These are phyloP conservation scores for Coemansia sp. DNA, from an alignment of 192 early-diverging fungal species.

Conservation along the genomic window DNA sequence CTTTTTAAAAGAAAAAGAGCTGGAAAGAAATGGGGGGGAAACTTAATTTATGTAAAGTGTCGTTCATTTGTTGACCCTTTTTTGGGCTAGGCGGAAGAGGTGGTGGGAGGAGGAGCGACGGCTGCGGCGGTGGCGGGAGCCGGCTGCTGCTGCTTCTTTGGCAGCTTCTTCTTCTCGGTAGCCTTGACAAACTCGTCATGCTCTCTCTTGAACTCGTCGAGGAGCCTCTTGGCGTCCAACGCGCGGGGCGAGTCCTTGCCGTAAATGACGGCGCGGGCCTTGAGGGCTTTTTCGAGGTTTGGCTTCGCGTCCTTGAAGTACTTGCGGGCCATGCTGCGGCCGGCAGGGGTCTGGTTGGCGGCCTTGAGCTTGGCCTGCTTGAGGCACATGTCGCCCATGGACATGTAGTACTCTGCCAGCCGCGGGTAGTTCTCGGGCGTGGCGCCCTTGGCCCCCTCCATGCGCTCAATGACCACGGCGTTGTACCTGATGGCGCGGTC, in stretches of 20 bases:
- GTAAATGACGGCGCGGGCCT: slow-evolving; percentile 25
- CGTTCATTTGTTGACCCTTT: background rate
- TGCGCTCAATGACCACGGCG: slow-evolving; percentile 37
- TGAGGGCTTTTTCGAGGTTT: slow-evolving; percentile 24
- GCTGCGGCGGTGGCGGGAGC: slow-evolving; percentile 8
- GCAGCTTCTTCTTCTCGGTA: slow-evolving; percentile 38
- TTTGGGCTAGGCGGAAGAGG: slow-evolving; percentile 3
- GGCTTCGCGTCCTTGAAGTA: slow-evolving; percentile 45
- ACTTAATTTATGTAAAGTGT: too few species aligned
- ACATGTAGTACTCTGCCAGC: slow-evolving; percentile 55
- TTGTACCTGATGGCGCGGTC: slow-evolving; percentile 50
- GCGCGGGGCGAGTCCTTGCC: slow-evolving; percentile 38
- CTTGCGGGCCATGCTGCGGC: slow-evolving; percentile 37
- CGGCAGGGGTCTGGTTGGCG: slow-evolving; percentile 42
- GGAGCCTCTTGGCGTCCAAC: slow-evolving; percentile 21
- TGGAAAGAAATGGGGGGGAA: too few species aligned
- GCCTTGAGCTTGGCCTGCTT: slow-evolving; percentile 52
- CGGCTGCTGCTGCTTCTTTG: slow-evolving; percentile 25
- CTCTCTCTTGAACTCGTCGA: slow-evolving; percentile 46
- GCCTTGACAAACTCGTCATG: slow-evolving; percentile 38
- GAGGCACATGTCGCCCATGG: slow-evolving; percentile 56
- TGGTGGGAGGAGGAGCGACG: background rate
- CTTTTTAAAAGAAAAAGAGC: background rate
- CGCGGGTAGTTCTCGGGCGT: slow-evolving; percentile 57
- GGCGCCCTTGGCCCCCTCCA: slow-evolving; percentile 41